Evolutionary conservation across 345 rosid species (phyloP).

Genomic region (Microcos paniculata): DNA sequence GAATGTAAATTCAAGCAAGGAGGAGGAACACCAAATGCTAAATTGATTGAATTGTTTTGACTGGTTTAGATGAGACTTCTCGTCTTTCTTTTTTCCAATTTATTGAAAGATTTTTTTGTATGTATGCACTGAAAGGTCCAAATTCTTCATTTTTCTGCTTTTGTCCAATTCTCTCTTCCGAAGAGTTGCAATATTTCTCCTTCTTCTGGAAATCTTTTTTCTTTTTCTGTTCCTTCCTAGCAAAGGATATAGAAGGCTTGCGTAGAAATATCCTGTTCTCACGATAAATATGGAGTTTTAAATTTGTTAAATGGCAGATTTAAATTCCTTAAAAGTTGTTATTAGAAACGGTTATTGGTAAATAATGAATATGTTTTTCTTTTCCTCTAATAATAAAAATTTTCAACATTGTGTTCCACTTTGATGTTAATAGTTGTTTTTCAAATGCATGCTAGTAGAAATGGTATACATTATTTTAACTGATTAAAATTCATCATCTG

Average conservation of each 20-base stretch:
- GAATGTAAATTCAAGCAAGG: background rate
- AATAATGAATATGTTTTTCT: background rate
- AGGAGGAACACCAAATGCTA: background rate
- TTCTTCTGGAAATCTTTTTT: background rate
- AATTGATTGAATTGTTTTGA: constrained; percentile 1
- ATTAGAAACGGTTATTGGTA: constrained; percentile 2
- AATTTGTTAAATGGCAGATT: background rate
- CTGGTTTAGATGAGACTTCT: background rate
- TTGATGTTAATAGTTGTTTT: background rate
- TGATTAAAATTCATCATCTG: background rate
- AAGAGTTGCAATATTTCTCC: background rate
- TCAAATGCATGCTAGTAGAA: background rate
- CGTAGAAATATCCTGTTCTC: background rate
- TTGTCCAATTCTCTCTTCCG: background rate
- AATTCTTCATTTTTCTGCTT: background rate
- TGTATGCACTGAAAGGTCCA: background rate
- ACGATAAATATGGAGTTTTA: background rate
- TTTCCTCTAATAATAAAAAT: no score
- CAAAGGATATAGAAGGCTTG: background rate
- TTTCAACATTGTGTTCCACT: background rate
- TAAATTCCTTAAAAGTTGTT: background rate
- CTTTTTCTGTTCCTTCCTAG: background rate
- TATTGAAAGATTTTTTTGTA: background rate
- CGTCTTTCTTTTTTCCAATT: background rate
- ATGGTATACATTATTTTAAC: background rate